phyloP scores from a whole-genome alignment of 768 basidiomycete genomes.

The Panellus pusillus region DNA sequence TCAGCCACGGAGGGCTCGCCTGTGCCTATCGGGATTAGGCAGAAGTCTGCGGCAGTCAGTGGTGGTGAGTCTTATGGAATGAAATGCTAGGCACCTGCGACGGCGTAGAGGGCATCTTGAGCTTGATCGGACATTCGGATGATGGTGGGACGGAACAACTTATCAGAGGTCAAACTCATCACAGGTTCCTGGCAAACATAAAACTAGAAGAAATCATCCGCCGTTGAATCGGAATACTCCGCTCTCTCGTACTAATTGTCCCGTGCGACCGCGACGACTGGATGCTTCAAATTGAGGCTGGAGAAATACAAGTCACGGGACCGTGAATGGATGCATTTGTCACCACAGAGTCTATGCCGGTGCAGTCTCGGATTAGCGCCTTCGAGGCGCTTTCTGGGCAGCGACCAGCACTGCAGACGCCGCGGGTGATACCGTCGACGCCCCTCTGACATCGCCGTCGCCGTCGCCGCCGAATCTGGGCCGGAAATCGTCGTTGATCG shows the following conservation, averaged over 20 bases:
- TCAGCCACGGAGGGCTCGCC: conserved; percentile 74
- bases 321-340: too few species aligned
- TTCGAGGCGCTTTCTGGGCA: conserved; percentile 54
- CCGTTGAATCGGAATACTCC: too few species aligned
- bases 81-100: conserved; percentile 53
- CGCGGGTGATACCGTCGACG: conserved; percentile 41
- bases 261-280: too few species aligned
- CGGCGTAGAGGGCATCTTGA: conserved; percentile 59
- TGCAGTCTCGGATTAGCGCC: conserved; percentile 62
- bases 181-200: too few species aligned
- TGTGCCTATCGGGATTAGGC: conserved; percentile 85
- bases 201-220: too few species aligned
- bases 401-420: conserved; percentile 24
- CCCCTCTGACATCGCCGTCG: conserved; percentile 42
- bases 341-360: too few species aligned
- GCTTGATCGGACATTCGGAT: conserved; percentile 27
- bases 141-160: too few species aligned
- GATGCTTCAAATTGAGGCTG: too few species aligned
- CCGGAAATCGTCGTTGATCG: conserved; percentile 63
- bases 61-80: conserved; percentile 1
- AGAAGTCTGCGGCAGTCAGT: conserved; percentile 69
- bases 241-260: too few species aligned
- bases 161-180: too few species aligned
- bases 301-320: too few species aligned
- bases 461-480: conserved; percentile 51